Evolutionary conservation across 1,139 yeast species (phyloP).

Genomic region (Yamadazyma jaroonii): DNA sequence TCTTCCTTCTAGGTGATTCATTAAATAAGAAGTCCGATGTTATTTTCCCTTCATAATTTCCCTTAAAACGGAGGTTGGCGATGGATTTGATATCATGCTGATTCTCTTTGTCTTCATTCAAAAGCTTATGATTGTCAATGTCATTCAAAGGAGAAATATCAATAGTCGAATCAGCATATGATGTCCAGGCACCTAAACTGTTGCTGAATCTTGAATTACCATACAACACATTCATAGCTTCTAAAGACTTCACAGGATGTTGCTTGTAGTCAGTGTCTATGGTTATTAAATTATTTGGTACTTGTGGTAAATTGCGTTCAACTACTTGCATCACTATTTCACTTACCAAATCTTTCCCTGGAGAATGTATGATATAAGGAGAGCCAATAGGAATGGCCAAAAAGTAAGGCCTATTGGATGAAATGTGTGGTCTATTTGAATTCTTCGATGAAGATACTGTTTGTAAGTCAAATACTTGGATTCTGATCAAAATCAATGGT

Average conservation of each 20-base stretch:
- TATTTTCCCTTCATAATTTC: conserved; percentile 34
- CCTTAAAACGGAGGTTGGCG: conserved; percentile 59
- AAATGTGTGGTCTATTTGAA: conserved; percentile 34
- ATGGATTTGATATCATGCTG: conserved; percentile 22
- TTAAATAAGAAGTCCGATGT: conserved; percentile 36
- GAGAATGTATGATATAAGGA: conserved; percentile 62
- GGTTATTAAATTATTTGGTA: conserved; percentile 25
- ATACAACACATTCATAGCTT: conserved; percentile 52
- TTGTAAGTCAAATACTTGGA: conserved; percentile 64
- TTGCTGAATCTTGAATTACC: conserved; percentile 61
- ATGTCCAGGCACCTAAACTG: conserved; percentile 66
- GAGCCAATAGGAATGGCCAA: conserved; percentile 67
- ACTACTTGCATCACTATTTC: conserved; percentile 59
- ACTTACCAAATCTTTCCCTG: conserved; percentile 44
- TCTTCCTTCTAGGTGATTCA: conserved; percentile 18
- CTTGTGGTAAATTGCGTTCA: conserved; percentile 49
- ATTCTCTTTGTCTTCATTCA: conserved; percentile 8
- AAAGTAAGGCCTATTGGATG: conserved; percentile 59
- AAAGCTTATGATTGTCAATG: conserved; percentile 28
- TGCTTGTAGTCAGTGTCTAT: conserved; percentile 28
- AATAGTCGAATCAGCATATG: conserved; percentile 62
- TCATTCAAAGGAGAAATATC: conserved; percentile 61
- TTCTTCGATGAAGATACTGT: conserved; percentile 17
- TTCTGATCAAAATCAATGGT: conserved; percentile 58
- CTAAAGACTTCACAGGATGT: conserved; percentile 52